Percentiles rank a stretch among this genome's conserved stretches.
These are phyloP conservation scores for Metschnikowia continentalis DNA, from an alignment of 805 yeast genomes.

Conservation along the genomic window DNA sequence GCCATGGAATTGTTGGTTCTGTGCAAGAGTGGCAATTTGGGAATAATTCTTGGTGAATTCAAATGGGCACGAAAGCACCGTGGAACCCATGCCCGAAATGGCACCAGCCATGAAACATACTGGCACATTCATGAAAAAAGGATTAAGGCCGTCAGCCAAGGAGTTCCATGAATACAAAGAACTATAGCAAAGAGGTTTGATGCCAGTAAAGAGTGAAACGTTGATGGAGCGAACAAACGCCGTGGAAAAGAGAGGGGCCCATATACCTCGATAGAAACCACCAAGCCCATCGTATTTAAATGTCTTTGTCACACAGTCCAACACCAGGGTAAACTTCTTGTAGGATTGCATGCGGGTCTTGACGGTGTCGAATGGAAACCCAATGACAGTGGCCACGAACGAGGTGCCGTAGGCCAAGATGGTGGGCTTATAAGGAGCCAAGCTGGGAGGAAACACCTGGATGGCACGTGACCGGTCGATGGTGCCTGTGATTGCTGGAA, in stretches of 20 bases:
- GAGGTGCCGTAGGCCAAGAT: constrained; percentile 64
- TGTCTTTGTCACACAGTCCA: constrained; percentile 56
- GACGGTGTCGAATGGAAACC: constrained; percentile 82
- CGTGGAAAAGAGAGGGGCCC: constrained; percentile 68
- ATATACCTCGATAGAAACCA: constrained; percentile 74
- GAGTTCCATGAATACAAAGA: constrained; percentile 13
- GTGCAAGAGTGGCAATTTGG: constrained; percentile 57
- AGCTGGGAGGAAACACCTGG: constrained; percentile 42
- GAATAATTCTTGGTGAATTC: constrained; percentile 80
- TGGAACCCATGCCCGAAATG: constrained; percentile 60
- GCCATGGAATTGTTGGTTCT: constrained; percentile 10
- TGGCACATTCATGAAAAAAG: constrained; percentile 34
- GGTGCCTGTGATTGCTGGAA: constrained; percentile 60
- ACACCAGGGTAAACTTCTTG: constrained; percentile 48
- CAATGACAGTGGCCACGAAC: constrained; percentile 60
- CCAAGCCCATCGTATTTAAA: constrained; percentile 55
- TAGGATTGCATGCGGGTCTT: constrained; percentile 86
- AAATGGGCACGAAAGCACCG: constrained; percentile 74
- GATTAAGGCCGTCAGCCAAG: constrained; percentile 31
- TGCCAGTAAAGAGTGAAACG: constrained; percentile 57
- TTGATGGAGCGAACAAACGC: constrained; percentile 62
- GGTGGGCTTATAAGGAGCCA: constrained; percentile 54
- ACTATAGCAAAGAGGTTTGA: constrained; percentile 39
- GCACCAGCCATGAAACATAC: constrained; percentile 56
- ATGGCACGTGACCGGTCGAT: constrained; percentile 44